Evolutionary conservation across 768 basidiomycete genomes (phyloP), one percentile per base, ranked within the genome.

Genomic region (Thelephora aurantiotincta): DNA sequence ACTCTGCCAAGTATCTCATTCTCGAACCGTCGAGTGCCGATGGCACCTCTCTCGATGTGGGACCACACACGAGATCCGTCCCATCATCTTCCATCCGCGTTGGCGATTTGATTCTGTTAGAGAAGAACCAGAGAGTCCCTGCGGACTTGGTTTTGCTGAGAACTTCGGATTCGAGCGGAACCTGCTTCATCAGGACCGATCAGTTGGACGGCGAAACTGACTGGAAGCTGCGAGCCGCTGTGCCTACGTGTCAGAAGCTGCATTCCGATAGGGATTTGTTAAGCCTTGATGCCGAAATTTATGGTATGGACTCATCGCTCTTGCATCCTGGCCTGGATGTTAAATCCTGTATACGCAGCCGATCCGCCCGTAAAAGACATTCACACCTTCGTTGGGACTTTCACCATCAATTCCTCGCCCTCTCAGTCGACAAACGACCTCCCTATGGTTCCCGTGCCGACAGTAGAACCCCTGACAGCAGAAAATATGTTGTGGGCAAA

Each of bases 191-290:
- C 51, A 76, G 96, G 9, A 99, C 94, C 1, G 96, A 99, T 64
- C 96, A 98, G 59, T 72, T 99, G 23, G 96, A 99, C 53, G 96
- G 96, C 37, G 96, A 99, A 65, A 99, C 96, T 3, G 96, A 99
- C 57, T 98, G 96, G 96, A 99, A 99, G 62, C 69, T 97, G 44
- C 77, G 88, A 3, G 86, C 96, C 1, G 92, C 94, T 1, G 81
- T 94, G 1, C 75, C 83, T 2, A 74, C 82, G 20, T 84, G 81
- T 38, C 92, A 96, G 67, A 82, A 80, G 54, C 60, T 92, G 45
- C 58, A 73, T 20, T 75, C 75, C 18, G 77, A 82, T 43, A 60
- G 59, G 22, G 70, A 70, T 7, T 56, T 84, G 1, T 62, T 81
- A 48, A 57, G 63, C 13, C 63, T 93, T 20, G 83, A 90, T 51